Conservation (phyloP, 345 rosid species). For the Litchi chinensis region DNA sequence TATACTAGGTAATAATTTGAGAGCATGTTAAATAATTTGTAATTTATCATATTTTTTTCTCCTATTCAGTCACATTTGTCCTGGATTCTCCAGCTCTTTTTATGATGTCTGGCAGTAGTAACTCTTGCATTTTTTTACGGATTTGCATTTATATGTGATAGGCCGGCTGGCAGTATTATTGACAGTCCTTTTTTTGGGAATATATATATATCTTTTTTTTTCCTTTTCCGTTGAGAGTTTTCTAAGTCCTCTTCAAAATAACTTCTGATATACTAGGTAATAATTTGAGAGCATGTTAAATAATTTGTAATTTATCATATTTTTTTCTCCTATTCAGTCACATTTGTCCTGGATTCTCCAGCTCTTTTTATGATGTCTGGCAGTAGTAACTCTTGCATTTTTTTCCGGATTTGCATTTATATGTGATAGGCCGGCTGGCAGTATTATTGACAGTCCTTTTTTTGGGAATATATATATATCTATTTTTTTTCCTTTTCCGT, state of each 20-base stretch:
- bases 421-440: conserved; percentile 48
- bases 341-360: background rate
- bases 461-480: too few species aligned
- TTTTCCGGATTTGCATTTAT: conserved; percentile 45
- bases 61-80: background rate
- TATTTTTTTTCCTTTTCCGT: too few species aligned
- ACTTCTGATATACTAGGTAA: background rate
- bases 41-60: background rate
- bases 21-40: too few species aligned
- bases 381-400: background rate
- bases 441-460: too few species aligned
- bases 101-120: background rate
- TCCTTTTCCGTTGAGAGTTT: too few species aligned
- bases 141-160: conserved; percentile 48
- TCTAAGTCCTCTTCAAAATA: too few species aligned
- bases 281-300: background rate
- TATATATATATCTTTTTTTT: too few species aligned
- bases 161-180: conserved; percentile 35
- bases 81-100: background rate
- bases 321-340: background rate
- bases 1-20: background rate
- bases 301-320: too few species aligned
- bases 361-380: background rate
- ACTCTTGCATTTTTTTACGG: conserved; percentile 22
- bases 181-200: too few species aligned